Percentiles rank a stretch among this genome's conserved stretches.
These are phyloP conservation scores for Penstemon barbatus DNA, from an alignment of 257 asterid genomes.

Conservation along the genomic window DNA sequence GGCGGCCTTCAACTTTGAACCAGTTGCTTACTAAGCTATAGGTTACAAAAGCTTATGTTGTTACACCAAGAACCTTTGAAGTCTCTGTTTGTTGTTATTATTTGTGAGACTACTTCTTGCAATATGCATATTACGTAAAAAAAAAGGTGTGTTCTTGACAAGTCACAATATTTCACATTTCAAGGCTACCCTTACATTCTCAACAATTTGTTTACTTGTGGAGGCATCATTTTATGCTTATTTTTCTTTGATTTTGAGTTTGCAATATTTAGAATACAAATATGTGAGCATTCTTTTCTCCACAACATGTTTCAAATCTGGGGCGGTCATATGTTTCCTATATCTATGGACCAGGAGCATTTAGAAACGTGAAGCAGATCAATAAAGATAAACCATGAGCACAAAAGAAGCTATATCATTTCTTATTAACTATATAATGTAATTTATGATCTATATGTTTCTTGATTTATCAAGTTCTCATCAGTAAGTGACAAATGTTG, in stretches of 20 bases:
- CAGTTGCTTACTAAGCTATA: neutral
- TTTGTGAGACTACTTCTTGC: neutral
- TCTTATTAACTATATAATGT: neutral
- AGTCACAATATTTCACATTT: constrained; percentile 10
- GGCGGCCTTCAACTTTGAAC: neutral
- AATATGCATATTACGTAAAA: no score
- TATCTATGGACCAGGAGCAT: neutral
- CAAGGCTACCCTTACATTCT: neutral
- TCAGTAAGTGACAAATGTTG: neutral
- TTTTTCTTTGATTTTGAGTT: neutral
- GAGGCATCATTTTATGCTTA: neutral
- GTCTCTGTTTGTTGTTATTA: constrained; percentile 6
- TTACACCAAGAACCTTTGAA: neutral
- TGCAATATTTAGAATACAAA: neutral
- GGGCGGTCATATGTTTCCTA: neutral
- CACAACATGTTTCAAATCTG: neutral
- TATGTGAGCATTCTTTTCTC: neutral
- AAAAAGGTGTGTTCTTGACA: neutral
- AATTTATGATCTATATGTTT: neutral
- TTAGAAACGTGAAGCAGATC: no score
- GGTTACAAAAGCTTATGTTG: neutral
- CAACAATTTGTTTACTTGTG: neutral
- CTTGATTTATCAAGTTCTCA: constrained; percentile 12
- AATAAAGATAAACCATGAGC: neutral
- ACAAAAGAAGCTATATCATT: neutral